Conservation (phyloP, 768 basidiomycete species). For the Leccinum longicurvipes region DNA sequence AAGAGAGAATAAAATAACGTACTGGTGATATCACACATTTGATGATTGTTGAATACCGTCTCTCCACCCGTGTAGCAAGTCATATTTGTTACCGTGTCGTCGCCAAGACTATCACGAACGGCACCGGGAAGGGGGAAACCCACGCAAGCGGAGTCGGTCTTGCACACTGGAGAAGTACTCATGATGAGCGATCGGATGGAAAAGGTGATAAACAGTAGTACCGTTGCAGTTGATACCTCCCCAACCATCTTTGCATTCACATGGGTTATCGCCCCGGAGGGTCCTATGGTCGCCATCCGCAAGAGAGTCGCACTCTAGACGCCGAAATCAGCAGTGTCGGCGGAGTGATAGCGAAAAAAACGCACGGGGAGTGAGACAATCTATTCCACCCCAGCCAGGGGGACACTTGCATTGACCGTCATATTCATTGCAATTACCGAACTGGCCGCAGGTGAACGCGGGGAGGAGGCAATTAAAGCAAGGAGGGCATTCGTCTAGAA, state of each 20-base stretch:
- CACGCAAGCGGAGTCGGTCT: slow-evolving; percentile 74
- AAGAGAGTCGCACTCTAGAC: slow-evolving; percentile 87
- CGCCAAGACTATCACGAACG: slow-evolving; percentile 37
- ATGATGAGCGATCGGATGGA: neutral
- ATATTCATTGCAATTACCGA: slow-evolving; percentile 83
- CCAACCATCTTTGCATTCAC: slow-evolving; percentile 95
- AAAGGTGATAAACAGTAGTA: slow-evolving; percentile 32
- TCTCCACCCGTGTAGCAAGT: slow-evolving; percentile 92
- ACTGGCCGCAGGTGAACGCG: slow-evolving; percentile 90
- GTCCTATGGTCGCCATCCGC: slow-evolving; percentile 85
- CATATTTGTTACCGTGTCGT: slow-evolving; percentile 57
- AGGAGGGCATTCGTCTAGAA: slow-evolving; percentile 64
- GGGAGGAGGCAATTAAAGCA: slow-evolving; percentile 98
- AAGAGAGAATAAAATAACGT: slow-evolving; percentile 33
- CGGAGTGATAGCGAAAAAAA: slow-evolving; percentile 1
- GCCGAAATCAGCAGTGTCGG: slow-evolving; percentile 1
- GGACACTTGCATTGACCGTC: slow-evolving; percentile 97
- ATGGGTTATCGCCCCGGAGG: slow-evolving; percentile 72
- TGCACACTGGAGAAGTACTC: slow-evolving; percentile 62
- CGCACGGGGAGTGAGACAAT: slow-evolving; percentile 90
- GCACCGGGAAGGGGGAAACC: slow-evolving; percentile 66
- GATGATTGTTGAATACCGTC: slow-evolving; percentile 93
- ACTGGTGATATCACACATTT: slow-evolving; percentile 99
- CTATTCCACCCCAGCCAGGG: slow-evolving; percentile 95
- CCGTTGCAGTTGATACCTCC: slow-evolving; percentile 97